Conservation (phyloP, 2,329 filamentous ascomycete species). For the Aspergillus floridensis region DNA sequence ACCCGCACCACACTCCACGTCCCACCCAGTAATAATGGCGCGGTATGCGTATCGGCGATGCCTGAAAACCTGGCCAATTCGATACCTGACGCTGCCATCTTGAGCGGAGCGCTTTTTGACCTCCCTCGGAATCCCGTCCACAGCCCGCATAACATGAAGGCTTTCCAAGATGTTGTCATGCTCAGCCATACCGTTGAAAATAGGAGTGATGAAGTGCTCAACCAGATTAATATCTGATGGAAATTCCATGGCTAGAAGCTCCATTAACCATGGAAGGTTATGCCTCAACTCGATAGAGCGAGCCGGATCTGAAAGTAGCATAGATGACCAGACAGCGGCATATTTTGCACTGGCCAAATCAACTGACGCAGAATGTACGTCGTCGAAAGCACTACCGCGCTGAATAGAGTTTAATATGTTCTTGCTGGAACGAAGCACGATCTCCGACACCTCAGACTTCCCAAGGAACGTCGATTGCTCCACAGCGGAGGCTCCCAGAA, state of each 20-base stretch:
- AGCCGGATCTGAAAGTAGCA: constrained; percentile 50
- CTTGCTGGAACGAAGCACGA: constrained; percentile 72
- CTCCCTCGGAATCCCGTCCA: constrained; percentile 56
- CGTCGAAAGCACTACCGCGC: constrained; percentile 43
- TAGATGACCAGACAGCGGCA: constrained; percentile 68
- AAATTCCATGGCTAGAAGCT: constrained; percentile 63
- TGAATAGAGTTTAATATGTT: constrained; percentile 77
- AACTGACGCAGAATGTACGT: constrained; percentile 34
- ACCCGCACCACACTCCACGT: constrained; percentile 56
- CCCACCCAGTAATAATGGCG: constrained; percentile 88
- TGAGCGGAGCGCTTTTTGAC: constrained; percentile 36
- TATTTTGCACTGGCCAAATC: constrained; percentile 65
- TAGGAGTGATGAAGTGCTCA: constrained; percentile 64
- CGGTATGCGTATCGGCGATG: constrained; percentile 78
- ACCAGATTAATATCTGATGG: constrained; percentile 71
- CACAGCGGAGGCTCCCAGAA: constrained; percentile 45
- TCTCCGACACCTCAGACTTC: constrained; percentile 62
- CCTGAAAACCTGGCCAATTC: constrained; percentile 77
- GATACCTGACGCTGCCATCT: constrained; percentile 57
- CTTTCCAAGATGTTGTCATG: constrained; percentile 55
- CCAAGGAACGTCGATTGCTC: constrained; percentile 56
- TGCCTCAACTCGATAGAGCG: constrained; percentile 56
- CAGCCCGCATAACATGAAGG: constrained; percentile 55
- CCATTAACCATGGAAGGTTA: constrained; percentile 63
- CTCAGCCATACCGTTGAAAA: constrained; percentile 54